phyloP scores from a whole-genome alignment of 2,329 filamentous ascomycete genomes.

The Verticillium longisporum region DNA sequence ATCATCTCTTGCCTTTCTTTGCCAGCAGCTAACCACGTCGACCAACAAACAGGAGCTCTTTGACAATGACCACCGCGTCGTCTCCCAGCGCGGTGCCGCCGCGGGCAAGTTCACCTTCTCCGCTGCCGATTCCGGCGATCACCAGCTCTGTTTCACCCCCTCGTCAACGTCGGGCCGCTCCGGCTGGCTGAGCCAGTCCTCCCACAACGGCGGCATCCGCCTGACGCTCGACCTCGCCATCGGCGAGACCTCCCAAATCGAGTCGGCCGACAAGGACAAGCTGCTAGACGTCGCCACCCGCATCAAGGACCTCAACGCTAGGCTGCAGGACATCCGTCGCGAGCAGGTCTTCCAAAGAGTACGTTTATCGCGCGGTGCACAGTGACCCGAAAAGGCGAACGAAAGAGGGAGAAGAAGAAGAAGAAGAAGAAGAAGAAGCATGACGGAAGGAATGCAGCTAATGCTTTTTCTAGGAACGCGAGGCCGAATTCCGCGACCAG shows the following conservation, averaged over 20 bases:
- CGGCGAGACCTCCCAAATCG: constrained; percentile 88
- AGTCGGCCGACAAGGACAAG: constrained; percentile 90
- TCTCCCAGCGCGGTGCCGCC: constrained; percentile 71
- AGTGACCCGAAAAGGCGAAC: no score
- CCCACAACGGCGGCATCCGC: constrained; percentile 69
- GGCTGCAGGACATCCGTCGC: constrained; percentile 79
- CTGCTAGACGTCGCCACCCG: constrained; percentile 83
- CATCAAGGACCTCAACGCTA: constrained; percentile 80
- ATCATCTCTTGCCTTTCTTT: background rate
- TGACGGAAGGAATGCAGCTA: background rate
- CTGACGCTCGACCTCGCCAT: constrained; percentile 86
- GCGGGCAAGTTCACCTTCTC: constrained; percentile 91
- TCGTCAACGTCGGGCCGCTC: constrained; percentile 62
- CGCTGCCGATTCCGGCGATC: constrained; percentile 88
- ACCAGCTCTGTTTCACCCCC: constrained; percentile 91
- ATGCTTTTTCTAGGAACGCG: constrained; percentile 67
- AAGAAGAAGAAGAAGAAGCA: no score
- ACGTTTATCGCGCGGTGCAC: constrained; percentile 21
- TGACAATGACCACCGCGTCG: constrained; percentile 94
- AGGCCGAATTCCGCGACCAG: constrained; percentile 96
- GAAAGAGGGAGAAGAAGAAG: background rate
- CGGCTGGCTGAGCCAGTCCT: constrained; percentile 63
- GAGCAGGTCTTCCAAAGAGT: constrained; percentile 97
- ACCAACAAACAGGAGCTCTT: constrained; percentile 65
- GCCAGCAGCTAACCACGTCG: background rate